These are phyloP conservation scores for Poteriospumella lacustris DNA, from an alignment of 108 stramenopile species.

Conservation along the genomic window DNA sequence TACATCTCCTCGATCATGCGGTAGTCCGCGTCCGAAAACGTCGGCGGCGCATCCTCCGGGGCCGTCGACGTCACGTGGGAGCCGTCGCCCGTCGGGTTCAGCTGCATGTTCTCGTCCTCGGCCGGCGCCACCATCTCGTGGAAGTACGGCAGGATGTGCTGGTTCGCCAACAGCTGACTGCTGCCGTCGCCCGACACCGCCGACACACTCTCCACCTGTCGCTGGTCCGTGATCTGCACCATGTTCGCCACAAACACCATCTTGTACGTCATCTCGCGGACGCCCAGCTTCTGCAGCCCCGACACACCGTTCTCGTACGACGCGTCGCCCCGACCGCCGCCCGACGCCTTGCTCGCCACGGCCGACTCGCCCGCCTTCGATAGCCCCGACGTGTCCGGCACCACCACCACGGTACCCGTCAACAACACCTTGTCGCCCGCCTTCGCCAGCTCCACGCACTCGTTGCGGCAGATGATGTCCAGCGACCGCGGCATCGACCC, in stretches of 20 bases:
- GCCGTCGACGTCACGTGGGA: too few relatives aligned
- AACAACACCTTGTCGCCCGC: conserved; percentile 89
- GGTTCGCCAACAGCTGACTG: too few relatives aligned
- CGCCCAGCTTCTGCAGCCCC: conserved; percentile 81
- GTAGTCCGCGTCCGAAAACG: not conserved
- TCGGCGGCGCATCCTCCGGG: too few relatives aligned
- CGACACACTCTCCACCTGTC: not conserved
- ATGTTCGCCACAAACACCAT: conserved; percentile 84
- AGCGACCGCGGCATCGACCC: conserved; percentile 90
- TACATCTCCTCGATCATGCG: conserved; percentile 40
- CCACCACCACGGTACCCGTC: conserved; percentile 77
- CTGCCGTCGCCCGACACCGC: too few relatives aligned
- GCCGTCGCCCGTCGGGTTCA: conserved; percentile 42
- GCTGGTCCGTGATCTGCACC: conserved; percentile 63
- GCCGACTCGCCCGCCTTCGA: conserved; percentile 76
- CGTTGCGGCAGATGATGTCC: conserved; percentile 85
- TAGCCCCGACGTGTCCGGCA: conserved; percentile 84
- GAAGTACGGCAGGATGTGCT: too few relatives aligned
- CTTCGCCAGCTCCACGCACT: conserved; percentile 86
- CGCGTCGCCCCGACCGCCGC: too few relatives aligned
- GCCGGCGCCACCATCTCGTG: conserved; percentile 39
- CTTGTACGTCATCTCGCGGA: conserved; percentile 88
- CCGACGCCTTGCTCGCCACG: not conserved
- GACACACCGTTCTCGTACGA: conserved; percentile 61
- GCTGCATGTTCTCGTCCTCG: conserved; percentile 35